Evolutionary conservation across 2,329 filamentous ascomycete genomes (phyloP).

Genomic region (Xylaria arbuscula): DNA sequence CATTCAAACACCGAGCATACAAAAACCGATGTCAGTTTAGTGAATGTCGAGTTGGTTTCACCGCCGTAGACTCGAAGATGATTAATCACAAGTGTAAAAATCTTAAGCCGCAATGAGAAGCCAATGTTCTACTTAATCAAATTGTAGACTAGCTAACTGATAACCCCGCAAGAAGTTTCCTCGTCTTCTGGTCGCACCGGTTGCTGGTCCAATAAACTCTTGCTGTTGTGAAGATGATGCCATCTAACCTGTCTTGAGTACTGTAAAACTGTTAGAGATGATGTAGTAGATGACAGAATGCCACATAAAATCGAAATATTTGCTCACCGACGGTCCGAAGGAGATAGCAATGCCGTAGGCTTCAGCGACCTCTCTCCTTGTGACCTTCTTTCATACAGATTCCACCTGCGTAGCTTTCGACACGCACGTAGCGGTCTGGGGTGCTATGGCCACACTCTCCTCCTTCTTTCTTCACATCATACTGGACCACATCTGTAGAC

Average conservation of each 20-base stretch:
- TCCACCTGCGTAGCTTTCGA: conserved; percentile 14
- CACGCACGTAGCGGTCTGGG: conserved; percentile 1
- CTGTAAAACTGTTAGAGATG: background rate
- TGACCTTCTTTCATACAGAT: conserved; percentile 15
- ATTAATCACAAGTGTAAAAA: background rate
- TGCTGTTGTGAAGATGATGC: background rate
- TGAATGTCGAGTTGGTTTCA: background rate
- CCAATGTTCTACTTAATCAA: background rate
- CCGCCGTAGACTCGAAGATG: background rate
- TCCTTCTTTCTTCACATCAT: background rate
- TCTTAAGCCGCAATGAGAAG: background rate
- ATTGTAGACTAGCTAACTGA: conserved; percentile 1
- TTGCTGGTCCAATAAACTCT: too few relatives aligned
- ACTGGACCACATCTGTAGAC: background rate
- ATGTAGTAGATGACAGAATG: background rate
- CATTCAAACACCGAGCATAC: background rate
- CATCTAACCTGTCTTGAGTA: background rate
- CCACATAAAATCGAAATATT: too few relatives aligned
- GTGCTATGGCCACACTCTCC: conserved; percentile 5
- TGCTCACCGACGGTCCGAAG: conserved; percentile 1
- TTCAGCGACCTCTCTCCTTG: conserved; percentile 13
- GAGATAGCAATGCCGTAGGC: background rate
- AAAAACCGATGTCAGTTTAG: background rate
- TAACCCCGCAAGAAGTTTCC: background rate
- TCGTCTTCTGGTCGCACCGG: too few relatives aligned